These are phyloP conservation scores for Boletales sp. DNA, from an alignment of 768 basidiomycete genomes.

Conservation along the genomic window DNA sequence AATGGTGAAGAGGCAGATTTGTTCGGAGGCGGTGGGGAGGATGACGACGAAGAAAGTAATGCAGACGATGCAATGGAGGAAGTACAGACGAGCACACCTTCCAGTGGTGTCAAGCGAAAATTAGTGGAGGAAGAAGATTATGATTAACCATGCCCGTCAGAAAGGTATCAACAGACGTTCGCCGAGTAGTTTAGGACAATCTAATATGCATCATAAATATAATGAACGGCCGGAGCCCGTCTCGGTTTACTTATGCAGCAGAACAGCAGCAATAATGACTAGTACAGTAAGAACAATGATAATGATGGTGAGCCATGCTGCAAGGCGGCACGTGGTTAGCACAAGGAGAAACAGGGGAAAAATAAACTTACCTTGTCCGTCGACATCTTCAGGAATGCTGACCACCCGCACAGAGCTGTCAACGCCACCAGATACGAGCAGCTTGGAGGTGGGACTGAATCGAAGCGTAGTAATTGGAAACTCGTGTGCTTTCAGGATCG, in stretches of 20 bases:
- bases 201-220: constrained; percentile 32
- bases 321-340: constrained; percentile 23
- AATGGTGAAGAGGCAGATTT: constrained; percentile 72
- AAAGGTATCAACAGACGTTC: constrained; percentile 5
- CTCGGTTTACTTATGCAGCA: constrained; percentile 27
- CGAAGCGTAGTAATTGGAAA: constrained; percentile 87
- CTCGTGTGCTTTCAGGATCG: constrained; percentile 91
- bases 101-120: constrained; percentile 72
- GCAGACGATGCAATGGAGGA: constrained; percentile 75
- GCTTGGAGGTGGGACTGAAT: constrained; percentile 79
- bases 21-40: constrained; percentile 68
- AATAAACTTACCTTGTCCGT: constrained; percentile 48
- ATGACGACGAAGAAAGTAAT: constrained; percentile 60
- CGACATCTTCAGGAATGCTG: constrained; percentile 57
- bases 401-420: constrained; percentile 85
- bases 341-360: constrained; percentile 21
- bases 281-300: constrained; percentile 42
- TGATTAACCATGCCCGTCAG: constrained; percentile 41
- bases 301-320: constrained; percentile 40
- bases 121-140: constrained; percentile 87
- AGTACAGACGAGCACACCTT: constrained; percentile 49
- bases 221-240: neutral
- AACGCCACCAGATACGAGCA: constrained; percentile 86
- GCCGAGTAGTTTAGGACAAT: constrained; percentile 13
- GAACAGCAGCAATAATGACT: constrained; percentile 40